Evolutionary conservation across 2,329 filamentous ascomycete genomes (phyloP).

Genomic region (Apiospora aurea): DNA sequence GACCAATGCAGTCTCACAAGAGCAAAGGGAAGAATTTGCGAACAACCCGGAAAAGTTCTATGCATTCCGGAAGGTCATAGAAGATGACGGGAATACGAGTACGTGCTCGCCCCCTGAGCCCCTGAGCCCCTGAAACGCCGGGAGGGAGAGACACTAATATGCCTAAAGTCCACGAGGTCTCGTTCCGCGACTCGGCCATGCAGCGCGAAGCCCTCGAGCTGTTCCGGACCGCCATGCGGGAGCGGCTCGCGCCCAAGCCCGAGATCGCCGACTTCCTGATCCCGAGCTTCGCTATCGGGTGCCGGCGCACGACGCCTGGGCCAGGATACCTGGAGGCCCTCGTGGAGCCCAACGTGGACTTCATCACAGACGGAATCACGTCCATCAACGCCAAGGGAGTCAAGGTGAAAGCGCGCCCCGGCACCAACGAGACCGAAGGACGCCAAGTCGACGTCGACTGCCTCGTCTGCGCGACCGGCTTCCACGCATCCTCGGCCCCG

Average conservation of each 20-base stretch:
- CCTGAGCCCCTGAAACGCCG: background rate
- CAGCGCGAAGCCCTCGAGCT: slow-evolving; percentile 41
- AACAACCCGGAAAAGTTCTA: slow-evolving; percentile 47
- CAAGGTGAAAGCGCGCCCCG: slow-evolving; percentile 20
- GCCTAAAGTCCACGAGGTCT: slow-evolving; percentile 45
- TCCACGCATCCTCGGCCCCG: slow-evolving; percentile 49
- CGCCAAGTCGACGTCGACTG: slow-evolving; percentile 49
- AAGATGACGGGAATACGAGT: slow-evolving; percentile 48
- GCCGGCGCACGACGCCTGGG: slow-evolving; percentile 53
- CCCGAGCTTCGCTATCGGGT: slow-evolving; percentile 52
- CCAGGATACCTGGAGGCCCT: slow-evolving; percentile 55
- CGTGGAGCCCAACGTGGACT: slow-evolving; percentile 48
- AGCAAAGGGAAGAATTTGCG: slow-evolving; percentile 47
- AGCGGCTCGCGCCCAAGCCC: slow-evolving; percentile 50
- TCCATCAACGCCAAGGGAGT: slow-evolving; percentile 47
- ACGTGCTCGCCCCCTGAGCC: background rate
- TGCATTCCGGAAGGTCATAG: slow-evolving; percentile 52
- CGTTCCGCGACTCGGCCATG: slow-evolving; percentile 46
- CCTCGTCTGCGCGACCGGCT: slow-evolving; percentile 57
- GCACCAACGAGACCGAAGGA: background rate
- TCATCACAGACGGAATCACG: slow-evolving; percentile 45
- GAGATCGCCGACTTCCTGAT: slow-evolving; percentile 52
- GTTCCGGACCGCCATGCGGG: slow-evolving; percentile 48
- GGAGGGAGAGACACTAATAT: background rate
- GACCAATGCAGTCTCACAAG: slow-evolving; percentile 43